Percentiles rank a stretch among this genome's conserved stretches.
Evolutionary conservation across 257 asterid genomes (phyloP).

Genomic region (Mitragyna speciosa): DNA sequence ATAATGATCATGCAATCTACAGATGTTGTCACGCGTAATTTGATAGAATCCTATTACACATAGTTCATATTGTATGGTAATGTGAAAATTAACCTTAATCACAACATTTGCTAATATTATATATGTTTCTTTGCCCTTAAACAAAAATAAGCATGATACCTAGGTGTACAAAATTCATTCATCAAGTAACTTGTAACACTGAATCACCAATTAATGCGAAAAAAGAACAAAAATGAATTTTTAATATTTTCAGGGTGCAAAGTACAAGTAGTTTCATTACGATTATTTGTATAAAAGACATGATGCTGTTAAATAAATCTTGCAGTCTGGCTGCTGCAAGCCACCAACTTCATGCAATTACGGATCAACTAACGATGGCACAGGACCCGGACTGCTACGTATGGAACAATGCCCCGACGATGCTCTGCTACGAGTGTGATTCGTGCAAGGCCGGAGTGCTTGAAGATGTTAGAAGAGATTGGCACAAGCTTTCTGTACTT

Average conservation of each 20-base stretch:
- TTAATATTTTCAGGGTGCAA: too few relatives aligned
- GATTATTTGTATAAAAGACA: neutral
- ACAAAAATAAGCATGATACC: too few relatives aligned
- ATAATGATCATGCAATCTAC: neutral
- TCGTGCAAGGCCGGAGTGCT: constrained; percentile 97
- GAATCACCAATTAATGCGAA: too few relatives aligned
- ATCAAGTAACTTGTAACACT: too few relatives aligned
- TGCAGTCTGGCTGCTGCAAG: constrained; percentile 97
- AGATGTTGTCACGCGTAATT: neutral
- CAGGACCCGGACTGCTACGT: constrained; percentile 81
- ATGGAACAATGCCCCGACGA: constrained; percentile 72
- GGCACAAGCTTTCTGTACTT: constrained; percentile 88
- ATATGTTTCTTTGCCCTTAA: neutral
- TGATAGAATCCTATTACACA: neutral
- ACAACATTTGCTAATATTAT: neutral
- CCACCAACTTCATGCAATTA: constrained; percentile 92
- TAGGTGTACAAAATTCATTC: too few relatives aligned
- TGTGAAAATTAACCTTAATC: neutral
- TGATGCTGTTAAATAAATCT: neutral
- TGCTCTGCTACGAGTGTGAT: constrained; percentile 82
- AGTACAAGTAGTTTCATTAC: too few relatives aligned
- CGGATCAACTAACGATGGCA: constrained; percentile 37
- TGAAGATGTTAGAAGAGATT: constrained; percentile 71
- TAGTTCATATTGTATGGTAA: neutral
- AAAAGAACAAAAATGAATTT: too few relatives aligned